Percentiles rank a stretch among this genome's conserved stretches.
Conservation (phyloP, 495 filamentous ascomycete species). For the Penicillium psychrofluorescens region DNA sequence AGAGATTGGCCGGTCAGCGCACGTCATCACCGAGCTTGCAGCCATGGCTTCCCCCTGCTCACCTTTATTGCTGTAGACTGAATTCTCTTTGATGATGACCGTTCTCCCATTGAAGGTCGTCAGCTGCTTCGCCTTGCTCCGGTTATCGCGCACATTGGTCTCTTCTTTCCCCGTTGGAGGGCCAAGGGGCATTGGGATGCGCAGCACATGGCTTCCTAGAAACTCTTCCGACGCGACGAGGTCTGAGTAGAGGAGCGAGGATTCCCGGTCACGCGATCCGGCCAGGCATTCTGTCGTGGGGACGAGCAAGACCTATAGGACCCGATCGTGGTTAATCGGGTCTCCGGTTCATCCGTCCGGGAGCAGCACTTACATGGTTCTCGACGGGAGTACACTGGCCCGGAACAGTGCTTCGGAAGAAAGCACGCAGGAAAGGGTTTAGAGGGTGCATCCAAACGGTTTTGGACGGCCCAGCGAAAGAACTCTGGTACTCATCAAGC, state of each 20-base stretch:
- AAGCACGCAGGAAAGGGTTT: conserved; percentile 96
- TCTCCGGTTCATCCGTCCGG: conserved; percentile 8
- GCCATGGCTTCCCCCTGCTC: conserved; percentile 4
- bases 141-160: conserved; percentile 74
- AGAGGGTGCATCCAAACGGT: conserved; percentile 92
- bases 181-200: conserved; percentile 58
- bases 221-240: conserved; percentile 88
- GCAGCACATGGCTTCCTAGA: conserved; percentile 91
- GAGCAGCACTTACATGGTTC: conserved; percentile 60
- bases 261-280: conserved; percentile 83
- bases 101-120: conserved; percentile 88
- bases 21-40: not conserved
- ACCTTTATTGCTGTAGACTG: conserved; percentile 96
- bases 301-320: conserved; percentile 72
- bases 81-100: conserved; percentile 89
- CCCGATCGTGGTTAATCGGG: conserved; percentile 6
- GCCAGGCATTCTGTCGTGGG: conserved; percentile 87
- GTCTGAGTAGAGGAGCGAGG: conserved; percentile 67
- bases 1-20: conserved; percentile 7
- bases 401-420: conserved; percentile 92
- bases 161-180: conserved; percentile 54
- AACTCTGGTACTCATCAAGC: conserved; percentile 37
- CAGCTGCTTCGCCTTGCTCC: conserved; percentile 89
- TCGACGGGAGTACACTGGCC: conserved; percentile 88
- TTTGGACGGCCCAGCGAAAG: conserved; percentile 38